A percentile compares a stretch with the other conserved stretches of the same genome.
These are phyloP conservation scores for Caryopteris hybrid DNA, from an alignment of 305 asterid species.

Conservation along the genomic window DNA sequence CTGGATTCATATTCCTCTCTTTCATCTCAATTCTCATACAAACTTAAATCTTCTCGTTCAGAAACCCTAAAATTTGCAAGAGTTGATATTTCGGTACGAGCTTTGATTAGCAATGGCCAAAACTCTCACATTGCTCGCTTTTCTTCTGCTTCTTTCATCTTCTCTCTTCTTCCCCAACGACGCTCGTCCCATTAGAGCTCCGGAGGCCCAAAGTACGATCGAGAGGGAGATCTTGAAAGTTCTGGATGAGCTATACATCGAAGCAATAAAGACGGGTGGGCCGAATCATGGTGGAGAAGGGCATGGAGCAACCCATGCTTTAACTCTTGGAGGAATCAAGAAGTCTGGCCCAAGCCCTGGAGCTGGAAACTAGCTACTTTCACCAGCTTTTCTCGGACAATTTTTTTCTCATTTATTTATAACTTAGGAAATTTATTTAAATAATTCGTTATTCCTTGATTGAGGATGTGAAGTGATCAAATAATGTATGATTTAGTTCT, in stretches of 20 bases:
- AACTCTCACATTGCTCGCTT: neutral
- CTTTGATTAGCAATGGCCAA: no score
- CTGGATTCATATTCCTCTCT: neutral
- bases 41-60: neutral
- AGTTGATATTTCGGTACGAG: no score
- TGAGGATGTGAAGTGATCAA: no score
- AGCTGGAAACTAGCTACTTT: conserved; percentile 22
- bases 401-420: no score
- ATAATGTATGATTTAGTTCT: no score
- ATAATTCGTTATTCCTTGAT: no score
- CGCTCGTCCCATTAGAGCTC: conserved; percentile 32
- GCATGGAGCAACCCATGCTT: conserved; percentile 16
- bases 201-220: neutral
- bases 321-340: conserved; percentile 24
- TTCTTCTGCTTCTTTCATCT: neutral
- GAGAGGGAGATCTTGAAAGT: conserved; percentile 20
- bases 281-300: conserved; percentile 48
- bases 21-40: conserved; percentile 5
- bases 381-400: no score
- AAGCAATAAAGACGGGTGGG: conserved; percentile 39
- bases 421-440: no score
- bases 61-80: neutral
- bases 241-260: conserved; percentile 13
- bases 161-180: neutral
- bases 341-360: conserved; percentile 50